These are phyloP conservation scores for Penicillium capsulatum DNA, from an alignment of 2,329 filamentous ascomycete genomes.

Conservation along the genomic window DNA sequence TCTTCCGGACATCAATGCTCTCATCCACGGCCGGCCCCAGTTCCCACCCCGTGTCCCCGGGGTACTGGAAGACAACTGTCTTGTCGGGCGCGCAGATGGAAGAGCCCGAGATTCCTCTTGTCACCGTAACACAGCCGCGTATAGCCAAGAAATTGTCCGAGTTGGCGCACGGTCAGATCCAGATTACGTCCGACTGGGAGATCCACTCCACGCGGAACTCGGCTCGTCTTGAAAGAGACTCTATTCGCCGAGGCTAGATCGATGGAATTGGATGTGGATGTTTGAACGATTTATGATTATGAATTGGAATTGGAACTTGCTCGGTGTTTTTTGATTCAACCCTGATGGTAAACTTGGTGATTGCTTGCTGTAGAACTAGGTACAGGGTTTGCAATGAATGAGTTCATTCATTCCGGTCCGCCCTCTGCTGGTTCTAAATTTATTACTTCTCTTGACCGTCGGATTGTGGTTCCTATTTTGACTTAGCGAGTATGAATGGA, in stretches of 20 bases:
- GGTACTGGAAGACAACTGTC: constrained; percentile 14
- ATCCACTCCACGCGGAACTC: constrained; percentile 24
- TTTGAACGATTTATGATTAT: not conserved
- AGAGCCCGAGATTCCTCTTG: constrained; percentile 14
- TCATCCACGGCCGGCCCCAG: constrained; percentile 1
- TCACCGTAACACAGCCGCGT: constrained; percentile 11
- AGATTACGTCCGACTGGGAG: constrained; percentile 24
- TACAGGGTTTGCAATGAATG: no score
- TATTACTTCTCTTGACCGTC: no score
- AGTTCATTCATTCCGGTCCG: no score
- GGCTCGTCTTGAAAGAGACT: constrained; percentile 15
- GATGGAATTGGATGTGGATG: not conserved
- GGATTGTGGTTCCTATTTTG: no score
- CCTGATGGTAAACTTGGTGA: no score
- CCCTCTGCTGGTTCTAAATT: no score
- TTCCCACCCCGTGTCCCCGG: constrained; percentile 2
- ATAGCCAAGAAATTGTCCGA: constrained; percentile 14
- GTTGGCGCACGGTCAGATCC: constrained; percentile 18
- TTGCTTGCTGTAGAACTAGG: no score
- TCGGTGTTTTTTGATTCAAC: no score
- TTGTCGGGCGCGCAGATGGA: constrained; percentile 9
- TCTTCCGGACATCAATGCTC: constrained; percentile 4
- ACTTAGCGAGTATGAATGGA: no score
- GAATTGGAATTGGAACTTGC: not conserved
- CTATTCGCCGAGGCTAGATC: constrained; percentile 8